Percentiles rank a stretch among this genome's conserved stretches.
Conservation (phyloP, 139 green algal genomes). For the Axilococcus clingmanii region DNA sequence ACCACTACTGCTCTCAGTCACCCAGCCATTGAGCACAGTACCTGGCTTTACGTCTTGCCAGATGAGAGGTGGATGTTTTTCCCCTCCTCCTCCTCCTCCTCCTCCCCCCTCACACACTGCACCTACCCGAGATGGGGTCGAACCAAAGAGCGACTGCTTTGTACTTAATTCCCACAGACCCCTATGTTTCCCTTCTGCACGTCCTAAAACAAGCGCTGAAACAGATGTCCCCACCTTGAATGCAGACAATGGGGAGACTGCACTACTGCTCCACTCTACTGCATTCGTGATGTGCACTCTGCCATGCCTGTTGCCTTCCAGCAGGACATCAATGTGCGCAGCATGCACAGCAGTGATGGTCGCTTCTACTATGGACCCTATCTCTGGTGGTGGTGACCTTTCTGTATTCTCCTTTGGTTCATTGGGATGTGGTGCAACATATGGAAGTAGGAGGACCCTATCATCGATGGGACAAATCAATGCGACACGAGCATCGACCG, state of each 20-base stretch:
- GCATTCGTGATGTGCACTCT: conserved; percentile 56
- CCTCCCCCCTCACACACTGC: too few species aligned
- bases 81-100: too few species aligned
- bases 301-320: conserved; percentile 25
- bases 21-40: too few species aligned
- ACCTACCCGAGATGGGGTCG: too few species aligned
- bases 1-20: too few species aligned
- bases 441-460: too few species aligned
- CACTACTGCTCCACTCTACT: neutral
- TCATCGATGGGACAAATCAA: neutral
- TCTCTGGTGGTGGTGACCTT: neutral
- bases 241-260: neutral
- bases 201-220: neutral
- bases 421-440: neutral
- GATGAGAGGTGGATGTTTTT: too few species aligned
- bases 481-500: neutral
- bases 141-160: neutral
- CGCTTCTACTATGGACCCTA: conserved; percentile 13
- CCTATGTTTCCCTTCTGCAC: neutral
- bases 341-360: conserved; percentile 36
- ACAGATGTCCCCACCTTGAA: neutral
- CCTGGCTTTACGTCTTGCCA: too few species aligned
- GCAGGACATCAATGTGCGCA: conserved; percentile 27
- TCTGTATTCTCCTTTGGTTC: neutral
- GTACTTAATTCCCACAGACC: neutral